Percentiles rank a stretch among this genome's conserved stretches.
These are phyloP conservation scores for Yarrowia sp. DNA, from an alignment of 805 yeast genomes.

Conservation along the genomic window DNA sequence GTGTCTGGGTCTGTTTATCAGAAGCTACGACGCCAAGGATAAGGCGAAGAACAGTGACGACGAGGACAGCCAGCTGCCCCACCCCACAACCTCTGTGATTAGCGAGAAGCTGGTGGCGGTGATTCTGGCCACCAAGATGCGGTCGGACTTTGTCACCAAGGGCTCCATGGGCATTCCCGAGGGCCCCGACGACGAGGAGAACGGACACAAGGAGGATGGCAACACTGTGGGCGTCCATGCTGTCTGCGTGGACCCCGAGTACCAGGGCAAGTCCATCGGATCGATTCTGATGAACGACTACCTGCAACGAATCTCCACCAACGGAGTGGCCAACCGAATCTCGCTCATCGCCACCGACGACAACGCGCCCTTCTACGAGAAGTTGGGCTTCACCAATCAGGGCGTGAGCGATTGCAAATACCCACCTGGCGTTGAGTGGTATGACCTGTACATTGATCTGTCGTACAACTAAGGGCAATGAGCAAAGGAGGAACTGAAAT, in stretches of 20 bases:
- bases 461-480: slow-evolving; percentile 2
- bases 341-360: slow-evolving; percentile 67
- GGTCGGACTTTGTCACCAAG: slow-evolving; percentile 47
- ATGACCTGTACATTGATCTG: slow-evolving; percentile 28
- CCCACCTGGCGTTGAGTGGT: slow-evolving; percentile 32
- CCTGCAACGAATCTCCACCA: slow-evolving; percentile 83
- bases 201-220: slow-evolving; percentile 75
- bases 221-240: slow-evolving; percentile 77
- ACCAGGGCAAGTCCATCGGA: slow-evolving; percentile 79
- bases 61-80: slow-evolving; percentile 32
- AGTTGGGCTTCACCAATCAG: slow-evolving; percentile 69
- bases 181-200: slow-evolving; percentile 33
- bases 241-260: slow-evolving; percentile 69
- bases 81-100: slow-evolving; percentile 29
- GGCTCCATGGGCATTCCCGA: slow-evolving; percentile 59
- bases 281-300: slow-evolving; percentile 81
- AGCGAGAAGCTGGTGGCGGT: slow-evolving; percentile 73
- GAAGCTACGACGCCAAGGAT: slow-evolving; percentile 48
- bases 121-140: slow-evolving; percentile 70
- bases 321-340: slow-evolving; percentile 76
- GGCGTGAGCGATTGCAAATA: slow-evolving; percentile 39
- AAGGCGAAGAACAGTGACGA: slow-evolving; percentile 27
- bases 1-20: slow-evolving; percentile 78
- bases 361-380: slow-evolving; percentile 71
- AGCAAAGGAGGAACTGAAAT: background rate